Conservation (phyloP, 2,329 filamentous ascomycete genomes). For the Diaporthe sp. region DNA sequence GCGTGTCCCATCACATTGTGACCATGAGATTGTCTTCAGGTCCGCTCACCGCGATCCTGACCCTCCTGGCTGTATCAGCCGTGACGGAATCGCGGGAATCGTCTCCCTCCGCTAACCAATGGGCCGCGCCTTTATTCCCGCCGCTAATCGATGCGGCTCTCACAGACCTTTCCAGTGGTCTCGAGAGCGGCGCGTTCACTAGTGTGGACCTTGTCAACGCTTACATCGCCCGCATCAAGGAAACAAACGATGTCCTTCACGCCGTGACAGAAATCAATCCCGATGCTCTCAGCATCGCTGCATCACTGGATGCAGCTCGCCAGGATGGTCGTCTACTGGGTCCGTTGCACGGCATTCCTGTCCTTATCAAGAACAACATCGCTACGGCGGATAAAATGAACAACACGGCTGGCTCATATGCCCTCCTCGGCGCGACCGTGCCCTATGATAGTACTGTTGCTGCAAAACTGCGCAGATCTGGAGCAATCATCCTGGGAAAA, state of each 20-base stretch:
- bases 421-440: slow-evolving; percentile 66
- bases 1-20: neutral
- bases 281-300: slow-evolving; percentile 50
- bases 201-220: slow-evolving; percentile 40
- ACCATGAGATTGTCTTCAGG: neutral
- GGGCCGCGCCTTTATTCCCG: slow-evolving; percentile 42
- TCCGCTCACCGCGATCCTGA: neutral
- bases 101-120: neutral
- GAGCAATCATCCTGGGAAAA: slow-evolving; percentile 74
- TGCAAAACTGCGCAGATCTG: slow-evolving; percentile 68
- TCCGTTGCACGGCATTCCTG: slow-evolving; percentile 72
- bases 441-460: slow-evolving; percentile 69
- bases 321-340: slow-evolving; percentile 45
- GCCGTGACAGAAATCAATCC: slow-evolving; percentile 53
- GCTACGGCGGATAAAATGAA: slow-evolving; percentile 72
- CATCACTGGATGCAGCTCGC: slow-evolving; percentile 49
- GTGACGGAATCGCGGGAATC: neutral
- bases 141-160: slow-evolving; percentile 49
- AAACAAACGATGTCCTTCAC: slow-evolving; percentile 46
- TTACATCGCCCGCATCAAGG: slow-evolving; percentile 44
- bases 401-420: slow-evolving; percentile 70
- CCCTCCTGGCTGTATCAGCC: neutral
- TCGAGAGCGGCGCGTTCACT: slow-evolving; percentile 44
- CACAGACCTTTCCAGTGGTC: slow-evolving; percentile 48
- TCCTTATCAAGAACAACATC: slow-evolving; percentile 76